Percentiles rank a stretch among this genome's conserved stretches.
phyloP scores from a whole-genome alignment of 768 basidiomycete species.

The Xanthoconium stramineum region DNA sequence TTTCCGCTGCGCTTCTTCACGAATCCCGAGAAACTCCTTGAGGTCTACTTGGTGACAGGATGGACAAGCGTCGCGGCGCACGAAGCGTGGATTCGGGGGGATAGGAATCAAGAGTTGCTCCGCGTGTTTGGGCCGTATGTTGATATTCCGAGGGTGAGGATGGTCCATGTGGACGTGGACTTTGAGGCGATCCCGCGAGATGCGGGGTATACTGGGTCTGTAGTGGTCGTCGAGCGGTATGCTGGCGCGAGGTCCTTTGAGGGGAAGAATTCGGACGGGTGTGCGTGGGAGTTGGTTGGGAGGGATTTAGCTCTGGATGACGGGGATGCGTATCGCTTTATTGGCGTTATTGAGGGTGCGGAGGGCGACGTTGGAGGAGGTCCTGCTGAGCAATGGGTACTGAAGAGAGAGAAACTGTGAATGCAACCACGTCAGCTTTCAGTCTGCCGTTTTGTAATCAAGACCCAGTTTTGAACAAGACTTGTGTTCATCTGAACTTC shows the following conservation, averaged over 20 bases:
- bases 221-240: slow-evolving; percentile 10
- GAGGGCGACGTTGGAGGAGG: not conserved
- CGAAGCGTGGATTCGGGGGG: slow-evolving; percentile 40
- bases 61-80: slow-evolving; percentile 44
- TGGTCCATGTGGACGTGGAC: slow-evolving; percentile 40
- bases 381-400: slow-evolving; percentile 5
- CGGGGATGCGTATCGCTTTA: slow-evolving; percentile 15
- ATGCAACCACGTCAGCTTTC: too few species aligned
- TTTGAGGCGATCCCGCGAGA: slow-evolving; percentile 31
- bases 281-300: slow-evolving; percentile 7
- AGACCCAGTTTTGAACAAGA: too few species aligned
- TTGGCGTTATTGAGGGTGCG: not conserved
- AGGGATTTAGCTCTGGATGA: slow-evolving; percentile 10
- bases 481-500: too few species aligned
- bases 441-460: too few species aligned
- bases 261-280: not conserved
- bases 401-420: slow-evolving; percentile 5
- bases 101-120: slow-evolving; percentile 38
- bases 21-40: slow-evolving; percentile 10
- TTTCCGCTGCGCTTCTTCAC: slow-evolving; percentile 42
- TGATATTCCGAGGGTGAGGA: slow-evolving; percentile 26
- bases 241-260: not conserved
- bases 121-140: slow-evolving; percentile 28
- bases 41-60: slow-evolving; percentile 41
- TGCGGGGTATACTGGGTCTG: not conserved